These are phyloP conservation scores for Puccinia novopanici DNA, from an alignment of 1,284 basidiomycete genomes.

Conservation along the genomic window DNA sequence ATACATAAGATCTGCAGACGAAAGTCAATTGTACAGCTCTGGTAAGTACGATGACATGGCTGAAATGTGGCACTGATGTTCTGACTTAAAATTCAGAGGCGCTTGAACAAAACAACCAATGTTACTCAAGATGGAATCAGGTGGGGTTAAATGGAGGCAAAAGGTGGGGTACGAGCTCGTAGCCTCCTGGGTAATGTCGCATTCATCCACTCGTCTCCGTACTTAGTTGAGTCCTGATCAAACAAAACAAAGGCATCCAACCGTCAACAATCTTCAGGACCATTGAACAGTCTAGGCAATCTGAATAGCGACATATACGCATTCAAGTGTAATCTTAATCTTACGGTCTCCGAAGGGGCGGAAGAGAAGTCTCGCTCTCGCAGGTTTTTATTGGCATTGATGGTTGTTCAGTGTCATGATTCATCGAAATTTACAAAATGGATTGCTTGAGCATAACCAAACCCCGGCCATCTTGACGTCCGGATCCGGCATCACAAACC, in stretches of 20 bases:
- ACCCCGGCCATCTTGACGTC: not conserved
- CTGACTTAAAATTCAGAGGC: slow-evolving; percentile 19
- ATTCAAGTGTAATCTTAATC: not conserved
- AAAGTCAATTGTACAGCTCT: slow-evolving; percentile 27
- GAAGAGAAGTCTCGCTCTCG: not conserved
- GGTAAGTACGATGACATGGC: slow-evolving; percentile 12
- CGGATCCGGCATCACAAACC: not conserved
- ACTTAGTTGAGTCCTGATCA: not conserved
- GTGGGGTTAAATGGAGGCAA: slow-evolving; percentile 18
- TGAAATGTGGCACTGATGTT: slow-evolving; percentile 23
- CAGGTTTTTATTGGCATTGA: slow-evolving; percentile 10
- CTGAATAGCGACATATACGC: not conserved
- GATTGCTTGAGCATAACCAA: slow-evolving; percentile 27
- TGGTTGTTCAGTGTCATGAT: slow-evolving; percentile 25
- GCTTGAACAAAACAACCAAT: not conserved
- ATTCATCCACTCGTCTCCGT: not conserved
- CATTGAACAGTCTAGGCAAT: not conserved
- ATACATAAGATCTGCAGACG: slow-evolving; percentile 22
- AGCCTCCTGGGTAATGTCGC: not conserved
- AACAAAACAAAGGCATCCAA: not conserved
- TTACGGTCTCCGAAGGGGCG: not conserved
- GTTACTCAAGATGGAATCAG: slow-evolving; percentile 20
- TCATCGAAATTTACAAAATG: slow-evolving; percentile 25
- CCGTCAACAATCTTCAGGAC: not conserved
- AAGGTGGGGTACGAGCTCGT: not conserved